Percentiles rank a stretch among this genome's conserved stretches.
Conservation (phyloP, 2,329 filamentous ascomycete species). For the Colletotrichum agaves region DNA sequence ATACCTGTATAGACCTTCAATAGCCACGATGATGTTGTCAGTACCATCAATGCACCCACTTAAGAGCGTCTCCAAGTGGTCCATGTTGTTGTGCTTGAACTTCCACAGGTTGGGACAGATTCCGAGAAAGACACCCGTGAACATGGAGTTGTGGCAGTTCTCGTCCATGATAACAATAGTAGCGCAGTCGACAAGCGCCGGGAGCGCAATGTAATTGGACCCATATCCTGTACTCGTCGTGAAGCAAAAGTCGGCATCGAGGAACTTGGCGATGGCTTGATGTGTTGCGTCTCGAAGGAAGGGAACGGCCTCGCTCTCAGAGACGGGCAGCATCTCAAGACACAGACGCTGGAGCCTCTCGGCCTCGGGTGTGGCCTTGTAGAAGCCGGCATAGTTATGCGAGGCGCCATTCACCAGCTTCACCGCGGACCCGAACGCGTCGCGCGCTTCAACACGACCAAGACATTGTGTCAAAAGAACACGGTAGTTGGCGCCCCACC, state of each 20-base stretch:
- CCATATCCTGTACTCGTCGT: conserved; percentile 37
- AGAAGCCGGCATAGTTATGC: conserved; percentile 38
- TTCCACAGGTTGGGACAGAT: conserved; percentile 8
- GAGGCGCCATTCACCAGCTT: conserved; percentile 32
- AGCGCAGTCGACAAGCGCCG: conserved; percentile 19
- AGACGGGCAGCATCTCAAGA: conserved; percentile 33
- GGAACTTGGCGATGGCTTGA: conserved; percentile 19
- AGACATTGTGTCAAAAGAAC: conserved; percentile 27
- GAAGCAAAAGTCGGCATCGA: conserved; percentile 33
- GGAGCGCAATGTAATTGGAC: conserved; percentile 36
- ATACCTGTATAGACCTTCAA: conserved; percentile 34
- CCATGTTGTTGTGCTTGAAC: conserved; percentile 32
- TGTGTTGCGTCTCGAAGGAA: conserved; percentile 25
- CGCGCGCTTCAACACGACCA: conserved; percentile 8
- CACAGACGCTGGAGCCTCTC: conserved; percentile 34
- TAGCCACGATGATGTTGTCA: conserved; percentile 16
- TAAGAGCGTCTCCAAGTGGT: conserved; percentile 23
- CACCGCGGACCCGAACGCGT: neutral
- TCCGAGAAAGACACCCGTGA: conserved; percentile 33
- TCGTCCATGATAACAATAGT: conserved; percentile 34
- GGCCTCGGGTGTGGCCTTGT: conserved; percentile 4
- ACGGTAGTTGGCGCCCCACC: conserved; percentile 37
- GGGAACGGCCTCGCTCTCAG: conserved; percentile 25
- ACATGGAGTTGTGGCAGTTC: conserved; percentile 35
- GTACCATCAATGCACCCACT: conserved; percentile 1